Evolutionary conservation across 1,139 yeast species (phyloP).

Genomic region (Scheffersomyces titani): DNA sequence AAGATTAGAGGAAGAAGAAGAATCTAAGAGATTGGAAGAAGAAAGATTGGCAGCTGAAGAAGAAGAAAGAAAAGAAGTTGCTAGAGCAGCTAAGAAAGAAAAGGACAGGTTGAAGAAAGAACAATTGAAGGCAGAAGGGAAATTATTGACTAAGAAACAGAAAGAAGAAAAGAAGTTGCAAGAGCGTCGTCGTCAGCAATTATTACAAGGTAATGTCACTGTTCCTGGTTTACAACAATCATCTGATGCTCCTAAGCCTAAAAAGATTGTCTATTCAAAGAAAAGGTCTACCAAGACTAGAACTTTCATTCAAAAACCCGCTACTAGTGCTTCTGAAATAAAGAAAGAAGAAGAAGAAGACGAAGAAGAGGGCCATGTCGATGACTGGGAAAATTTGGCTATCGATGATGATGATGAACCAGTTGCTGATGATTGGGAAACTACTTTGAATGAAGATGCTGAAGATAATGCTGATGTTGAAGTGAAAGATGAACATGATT

Average conservation of each 20-base stretch:
- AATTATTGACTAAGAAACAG: constrained; percentile 85
- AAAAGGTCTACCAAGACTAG: constrained; percentile 59
- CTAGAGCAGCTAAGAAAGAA: constrained; percentile 73
- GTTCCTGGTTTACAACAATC: constrained; percentile 70
- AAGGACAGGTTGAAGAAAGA: constrained; percentile 80
- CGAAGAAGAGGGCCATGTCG: constrained; percentile 57
- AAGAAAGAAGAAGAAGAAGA: constrained; percentile 26
- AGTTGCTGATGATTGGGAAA: constrained; percentile 50
- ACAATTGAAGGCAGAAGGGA: constrained; percentile 91
- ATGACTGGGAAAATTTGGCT: constrained; percentile 69
- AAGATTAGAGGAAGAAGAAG: constrained; percentile 70
- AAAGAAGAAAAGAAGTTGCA: constrained; percentile 85
- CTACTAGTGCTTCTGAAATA: constrained; percentile 15
- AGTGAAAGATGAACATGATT: constrained; percentile 14
- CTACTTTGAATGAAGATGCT: constrained; percentile 30
- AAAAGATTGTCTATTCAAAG: constrained; percentile 74
- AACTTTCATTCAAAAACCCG: constrained; percentile 29
- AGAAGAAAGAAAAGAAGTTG: constrained; percentile 68
- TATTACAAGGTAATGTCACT: constrained; percentile 70
- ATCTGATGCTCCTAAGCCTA: constrained; percentile 50
- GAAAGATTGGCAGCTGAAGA: constrained; percentile 62
- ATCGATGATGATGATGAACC: constrained; percentile 50
- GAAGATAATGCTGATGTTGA: constrained; percentile 19
- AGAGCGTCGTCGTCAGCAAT: constrained; percentile 88
- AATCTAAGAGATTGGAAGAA: constrained; percentile 61